Evolutionary conservation across 2,329 filamentous ascomycete species (phyloP), one percentile per base, ranked within the genome.

Genomic region (Cercospora nicotianae): DNA sequence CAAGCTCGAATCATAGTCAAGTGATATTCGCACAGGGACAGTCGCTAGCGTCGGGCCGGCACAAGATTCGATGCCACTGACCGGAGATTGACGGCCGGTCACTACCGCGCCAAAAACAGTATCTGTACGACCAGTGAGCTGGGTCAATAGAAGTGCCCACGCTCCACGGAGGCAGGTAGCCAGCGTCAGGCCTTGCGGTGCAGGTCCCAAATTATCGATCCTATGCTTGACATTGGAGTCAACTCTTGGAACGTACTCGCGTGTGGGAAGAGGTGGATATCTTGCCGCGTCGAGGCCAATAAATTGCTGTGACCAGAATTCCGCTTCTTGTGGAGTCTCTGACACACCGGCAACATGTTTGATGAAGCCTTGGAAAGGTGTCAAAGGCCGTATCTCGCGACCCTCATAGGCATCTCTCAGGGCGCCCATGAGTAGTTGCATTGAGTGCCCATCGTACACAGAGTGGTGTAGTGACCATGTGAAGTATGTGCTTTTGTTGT

Each of bases 41-140:
- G 69, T 64, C 7, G 69, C 62, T 12, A 70, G 62, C 4, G 68
- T 70, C 16, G 68, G 68, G n/a, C 68, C 68, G 20, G 26, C 33
- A 23, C 67, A 33, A 5, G 16, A 28, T 23, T 66, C 63, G 10
- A 70, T 66, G 30, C 63, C 62, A 28, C 23, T 16, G 31, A 71
- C 42, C 53, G 57, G 30, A 39, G 65, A 65, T 2, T 65, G 55
- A 20, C 69, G 67, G 10, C 69, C 69, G 1, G 60, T 61, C 16
- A 65, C 39, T 9, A 63, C 63, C 3, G 59, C 53, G 5, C 67
- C 69, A 20, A 69, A 69, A 30, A 67, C 39, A 13, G 60, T 61
- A 31, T 70, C 67, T 13, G 26, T 33, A 30, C 58, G 57, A n/a
- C 39, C 39, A 12, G 67, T 55, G 45, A 65, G 65, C 16, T 62